A percentile compares a stretch with the other conserved stretches of the same genome.
Conservation (phyloP, 75 land plant genomes). For the Selaginella tamariscina region DNA sequence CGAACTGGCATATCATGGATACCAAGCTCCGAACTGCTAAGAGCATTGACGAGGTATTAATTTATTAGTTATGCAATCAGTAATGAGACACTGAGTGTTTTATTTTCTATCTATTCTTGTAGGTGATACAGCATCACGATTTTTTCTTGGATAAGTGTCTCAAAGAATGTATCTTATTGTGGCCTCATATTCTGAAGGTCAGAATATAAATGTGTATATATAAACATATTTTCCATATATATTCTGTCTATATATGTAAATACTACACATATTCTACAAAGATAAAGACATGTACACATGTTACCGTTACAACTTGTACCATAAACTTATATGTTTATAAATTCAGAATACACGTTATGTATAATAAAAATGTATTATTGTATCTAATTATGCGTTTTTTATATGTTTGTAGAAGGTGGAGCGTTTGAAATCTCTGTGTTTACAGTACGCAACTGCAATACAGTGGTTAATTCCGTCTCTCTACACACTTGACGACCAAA, state of each 20-base stretch:
- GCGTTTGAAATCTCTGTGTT: slow-evolving; percentile 64
- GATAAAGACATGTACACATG: too few species aligned
- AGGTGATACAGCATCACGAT: slow-evolving; percentile 95
- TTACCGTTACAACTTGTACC: background rate
- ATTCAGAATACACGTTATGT: too few species aligned
- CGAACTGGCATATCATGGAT: slow-evolving; percentile 97
- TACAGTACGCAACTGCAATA: slow-evolving; percentile 81
- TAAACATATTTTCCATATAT: background rate
- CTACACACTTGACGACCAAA: slow-evolving; percentile 23
- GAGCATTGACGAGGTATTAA: slow-evolving; percentile 99
- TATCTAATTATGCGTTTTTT: too few species aligned
- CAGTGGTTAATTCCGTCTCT: slow-evolving; percentile 82
- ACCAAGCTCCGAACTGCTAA: slow-evolving; percentile 58
- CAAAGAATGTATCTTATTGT: slow-evolving; percentile 81
- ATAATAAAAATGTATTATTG: too few species aligned
- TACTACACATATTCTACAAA: too few species aligned
- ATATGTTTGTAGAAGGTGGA: slow-evolving; percentile 68
- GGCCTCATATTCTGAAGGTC: slow-evolving; percentile 83
- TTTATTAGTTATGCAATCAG: too few species aligned
- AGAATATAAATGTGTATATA: background rate
- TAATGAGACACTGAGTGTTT: background rate
- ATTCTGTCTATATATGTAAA: too few species aligned
- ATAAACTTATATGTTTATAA: too few species aligned
- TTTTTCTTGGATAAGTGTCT: slow-evolving; percentile 90
- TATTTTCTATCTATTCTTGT: background rate